These are phyloP conservation scores for Pachysandra terminalis DNA, from an alignment of 164 flowering plant species.

Conservation along the genomic window DNA sequence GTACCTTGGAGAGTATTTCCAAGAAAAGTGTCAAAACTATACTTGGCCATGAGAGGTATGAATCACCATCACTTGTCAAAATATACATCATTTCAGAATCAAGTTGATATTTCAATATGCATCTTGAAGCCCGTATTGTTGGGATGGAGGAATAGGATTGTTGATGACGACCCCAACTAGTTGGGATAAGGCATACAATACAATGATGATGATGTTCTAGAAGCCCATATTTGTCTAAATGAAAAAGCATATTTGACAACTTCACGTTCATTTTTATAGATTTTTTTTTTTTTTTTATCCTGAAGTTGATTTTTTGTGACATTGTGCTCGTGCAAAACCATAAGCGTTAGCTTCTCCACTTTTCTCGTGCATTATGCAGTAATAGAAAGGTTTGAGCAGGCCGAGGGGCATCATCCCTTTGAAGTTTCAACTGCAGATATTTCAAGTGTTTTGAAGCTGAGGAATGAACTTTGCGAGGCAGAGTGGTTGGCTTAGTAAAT, in stretches of 20 bases:
- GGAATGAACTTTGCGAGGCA: slow-evolving; percentile 68
- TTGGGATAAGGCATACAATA: too few species aligned
- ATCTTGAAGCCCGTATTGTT: too few species aligned
- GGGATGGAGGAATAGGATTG: too few species aligned
- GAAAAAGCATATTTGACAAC: too few species aligned
- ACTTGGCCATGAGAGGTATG: slow-evolving; percentile 87
- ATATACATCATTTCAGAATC: not conserved
- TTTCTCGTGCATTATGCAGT: slow-evolving; percentile 40
- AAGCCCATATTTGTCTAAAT: too few species aligned
- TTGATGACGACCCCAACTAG: too few species aligned
- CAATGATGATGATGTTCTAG: too few species aligned
- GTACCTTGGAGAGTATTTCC: slow-evolving; percentile 80
- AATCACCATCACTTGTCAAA: not conserved
- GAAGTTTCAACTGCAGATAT: slow-evolving; percentile 65
- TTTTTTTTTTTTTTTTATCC: not conserved
- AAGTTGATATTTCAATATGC: too few species aligned
- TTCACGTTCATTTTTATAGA: too few species aligned
- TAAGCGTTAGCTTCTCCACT: not conserved
- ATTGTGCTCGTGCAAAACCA: not conserved
- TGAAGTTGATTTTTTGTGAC: not conserved
- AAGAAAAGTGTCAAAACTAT: slow-evolving; percentile 65
- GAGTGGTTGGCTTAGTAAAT: slow-evolving; percentile 34
- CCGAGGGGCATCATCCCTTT: slow-evolving; percentile 56
- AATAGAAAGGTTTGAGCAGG: slow-evolving; percentile 71
- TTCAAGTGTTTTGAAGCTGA: slow-evolving; percentile 54